Evolutionary conservation across 495 filamentous ascomycete species (phyloP).

Genomic region (Jackrogersella multiformis): DNA sequence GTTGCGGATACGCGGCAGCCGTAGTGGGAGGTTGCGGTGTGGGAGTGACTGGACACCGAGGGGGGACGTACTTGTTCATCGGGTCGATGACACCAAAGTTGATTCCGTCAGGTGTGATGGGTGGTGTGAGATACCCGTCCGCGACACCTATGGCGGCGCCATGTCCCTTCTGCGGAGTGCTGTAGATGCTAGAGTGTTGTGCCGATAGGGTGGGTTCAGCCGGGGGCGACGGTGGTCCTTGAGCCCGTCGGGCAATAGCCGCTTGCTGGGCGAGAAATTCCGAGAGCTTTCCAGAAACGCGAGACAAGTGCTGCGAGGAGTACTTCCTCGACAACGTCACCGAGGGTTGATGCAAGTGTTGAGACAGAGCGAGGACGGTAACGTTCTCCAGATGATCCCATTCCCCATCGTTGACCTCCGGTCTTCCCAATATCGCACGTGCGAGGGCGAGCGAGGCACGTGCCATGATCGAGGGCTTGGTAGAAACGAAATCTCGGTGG

Average conservation of each 20-base stretch:
- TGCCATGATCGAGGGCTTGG: slow-evolving; percentile 88
- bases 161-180: slow-evolving; percentile 86
- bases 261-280: slow-evolving; percentile 87
- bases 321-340: slow-evolving; percentile 89
- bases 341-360: slow-evolving; percentile 87
- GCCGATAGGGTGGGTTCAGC: slow-evolving; percentile 60
- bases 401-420: slow-evolving; percentile 75
- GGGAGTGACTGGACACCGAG: slow-evolving; percentile 63
- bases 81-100: slow-evolving; percentile 61
- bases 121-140: slow-evolving; percentile 90
- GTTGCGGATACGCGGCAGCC: slow-evolving; percentile 33
- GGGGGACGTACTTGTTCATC: slow-evolving; percentile 58
- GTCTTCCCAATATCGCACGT: slow-evolving; percentile 82
- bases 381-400: slow-evolving; percentile 87
- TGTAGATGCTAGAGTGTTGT: slow-evolving; percentile 69
- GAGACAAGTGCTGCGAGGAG: slow-evolving; percentile 78
- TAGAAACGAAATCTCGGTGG: slow-evolving; percentile 94
- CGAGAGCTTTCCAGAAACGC: slow-evolving; percentile 82
- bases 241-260: slow-evolving; percentile 68
- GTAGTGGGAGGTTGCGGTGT: slow-evolving; percentile 52
- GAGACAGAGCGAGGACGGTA: slow-evolving; percentile 81
- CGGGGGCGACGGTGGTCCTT: slow-evolving; percentile 73
- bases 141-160: slow-evolving; percentile 68
- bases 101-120: slow-evolving; percentile 90
- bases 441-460: slow-evolving; percentile 85